Conservation (phyloP, 2,329 filamentous ascomycete genomes). For the Xylariaceae sp. region DNA sequence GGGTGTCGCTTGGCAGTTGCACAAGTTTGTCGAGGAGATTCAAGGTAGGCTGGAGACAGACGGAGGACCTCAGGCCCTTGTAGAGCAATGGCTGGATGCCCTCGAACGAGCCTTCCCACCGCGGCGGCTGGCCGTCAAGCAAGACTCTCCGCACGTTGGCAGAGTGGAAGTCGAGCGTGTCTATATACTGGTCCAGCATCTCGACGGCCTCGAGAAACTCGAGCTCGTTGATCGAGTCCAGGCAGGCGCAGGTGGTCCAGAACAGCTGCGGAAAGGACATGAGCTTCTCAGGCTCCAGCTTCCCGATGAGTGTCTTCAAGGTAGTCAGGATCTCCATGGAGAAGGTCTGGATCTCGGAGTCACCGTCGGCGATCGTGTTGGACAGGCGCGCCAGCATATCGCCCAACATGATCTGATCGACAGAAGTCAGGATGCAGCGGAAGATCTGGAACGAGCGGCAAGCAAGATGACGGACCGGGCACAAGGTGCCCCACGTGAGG, state of each 20-base stretch:
- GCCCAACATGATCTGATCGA: slow-evolving; percentile 90
- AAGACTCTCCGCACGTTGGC: slow-evolving; percentile 64
- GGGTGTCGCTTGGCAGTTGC: slow-evolving; percentile 67
- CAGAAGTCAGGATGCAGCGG: slow-evolving; percentile 80
- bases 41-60: slow-evolving; percentile 73
- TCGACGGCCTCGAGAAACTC: slow-evolving; percentile 89
- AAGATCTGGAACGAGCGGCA: slow-evolving; percentile 98
- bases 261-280: slow-evolving; percentile 92
- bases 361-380: slow-evolving; percentile 94
- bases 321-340: slow-evolving; percentile 98
- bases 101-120: slow-evolving; percentile 86
- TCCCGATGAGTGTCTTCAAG: slow-evolving; percentile 82
- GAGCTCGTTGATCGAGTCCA: slow-evolving; percentile 93
- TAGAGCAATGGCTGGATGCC: slow-evolving; percentile 82
- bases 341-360: slow-evolving; percentile 90
- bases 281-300: slow-evolving; percentile 72
- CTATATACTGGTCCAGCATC: slow-evolving; percentile 83
- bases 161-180: slow-evolving; percentile 75
- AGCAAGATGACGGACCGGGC: slow-evolving; percentile 87
- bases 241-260: slow-evolving; percentile 94
- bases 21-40: slow-evolving; percentile 73
- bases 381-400: slow-evolving; percentile 95
- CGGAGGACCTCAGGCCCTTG: slow-evolving; percentile 84
- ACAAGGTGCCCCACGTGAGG: slow-evolving; percentile 93
- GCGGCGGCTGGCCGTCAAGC: slow-evolving; percentile 70